Conservation (phyloP, 208 protist species). For the Leishmania lainsoni region DNA sequence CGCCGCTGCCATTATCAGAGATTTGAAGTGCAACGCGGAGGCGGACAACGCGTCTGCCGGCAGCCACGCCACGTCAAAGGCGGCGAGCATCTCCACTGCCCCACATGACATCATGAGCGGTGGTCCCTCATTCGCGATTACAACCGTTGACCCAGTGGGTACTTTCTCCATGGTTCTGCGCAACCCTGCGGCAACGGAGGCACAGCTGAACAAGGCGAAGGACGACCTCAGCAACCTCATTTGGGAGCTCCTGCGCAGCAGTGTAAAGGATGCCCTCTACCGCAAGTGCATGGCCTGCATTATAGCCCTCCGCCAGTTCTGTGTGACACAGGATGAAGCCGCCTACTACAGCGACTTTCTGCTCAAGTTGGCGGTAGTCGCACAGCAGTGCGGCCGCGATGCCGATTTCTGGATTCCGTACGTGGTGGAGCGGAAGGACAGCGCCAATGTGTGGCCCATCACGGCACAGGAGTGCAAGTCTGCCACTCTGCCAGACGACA, state of each 20-base stretch:
- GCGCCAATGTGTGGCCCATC: conserved; percentile 35
- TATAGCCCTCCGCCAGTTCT: conserved; percentile 61
- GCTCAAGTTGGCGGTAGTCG: conserved; percentile 46
- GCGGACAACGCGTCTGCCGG: neutral
- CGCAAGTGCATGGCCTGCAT: conserved; percentile 75
- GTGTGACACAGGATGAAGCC: conserved; percentile 64
- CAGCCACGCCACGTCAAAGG: conserved; percentile 10
- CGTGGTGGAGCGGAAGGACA: conserved; percentile 11
- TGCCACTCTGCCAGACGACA: conserved; percentile 30
- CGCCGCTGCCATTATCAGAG: conserved; percentile 8
- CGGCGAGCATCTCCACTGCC: conserved; percentile 1
- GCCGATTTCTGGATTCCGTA: conserved; percentile 37
- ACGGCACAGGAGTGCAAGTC: conserved; percentile 43
- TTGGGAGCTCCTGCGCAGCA: conserved; percentile 61
- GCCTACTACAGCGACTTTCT: conserved; percentile 80
- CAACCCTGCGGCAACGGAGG: conserved; percentile 15
- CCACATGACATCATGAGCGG: conserved; percentile 23
- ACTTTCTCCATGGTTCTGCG: conserved; percentile 45
- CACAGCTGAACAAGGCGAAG: conserved; percentile 48
- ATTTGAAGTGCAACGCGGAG: neutral
- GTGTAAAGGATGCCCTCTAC: conserved; percentile 63
- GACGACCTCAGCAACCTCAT: conserved; percentile 65
- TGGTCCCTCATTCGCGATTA: conserved; percentile 12
- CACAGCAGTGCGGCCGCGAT: conserved; percentile 35
- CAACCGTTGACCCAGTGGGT: conserved; percentile 50